phyloP scores from a whole-genome alignment of 768 basidiomycete species.

The Tricholoma hemisulphureum region DNA sequence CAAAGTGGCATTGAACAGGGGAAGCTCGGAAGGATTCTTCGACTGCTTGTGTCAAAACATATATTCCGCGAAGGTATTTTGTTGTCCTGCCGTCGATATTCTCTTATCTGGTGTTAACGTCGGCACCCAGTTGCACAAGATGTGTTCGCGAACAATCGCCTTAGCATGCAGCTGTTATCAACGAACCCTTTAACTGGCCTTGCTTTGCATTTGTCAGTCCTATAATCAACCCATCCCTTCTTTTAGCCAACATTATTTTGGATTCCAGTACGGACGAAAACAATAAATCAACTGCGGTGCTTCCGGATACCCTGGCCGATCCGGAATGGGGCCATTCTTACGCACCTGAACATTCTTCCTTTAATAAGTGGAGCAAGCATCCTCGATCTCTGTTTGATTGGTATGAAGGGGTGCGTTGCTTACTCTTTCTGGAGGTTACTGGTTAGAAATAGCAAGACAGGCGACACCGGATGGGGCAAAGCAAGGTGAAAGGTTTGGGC shows the following conservation, averaged over 20 bases:
- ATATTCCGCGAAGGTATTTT: conserved; percentile 32
- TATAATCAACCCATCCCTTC: neutral
- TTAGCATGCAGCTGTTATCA: conserved; percentile 35
- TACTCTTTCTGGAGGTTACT: neutral
- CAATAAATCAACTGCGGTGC: conserved; percentile 16
- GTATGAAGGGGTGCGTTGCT: conserved; percentile 11
- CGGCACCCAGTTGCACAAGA: conserved; percentile 29
- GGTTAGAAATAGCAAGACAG: neutral
- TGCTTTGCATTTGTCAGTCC: conserved; percentile 25
- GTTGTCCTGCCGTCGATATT: conserved; percentile 11
- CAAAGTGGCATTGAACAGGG: conserved; percentile 29
- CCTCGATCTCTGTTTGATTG: conserved; percentile 20
- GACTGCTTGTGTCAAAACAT: conserved; percentile 38
- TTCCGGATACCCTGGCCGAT: conserved; percentile 37
- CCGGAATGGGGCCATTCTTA: conserved; percentile 30
- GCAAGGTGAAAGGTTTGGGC: conserved; percentile 24
- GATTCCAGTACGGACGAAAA: conserved; percentile 20
- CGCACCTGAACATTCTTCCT: conserved; percentile 21
- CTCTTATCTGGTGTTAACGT: conserved; percentile 4
- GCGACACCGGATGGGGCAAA: conserved; percentile 14
- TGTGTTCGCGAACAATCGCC: conserved; percentile 42
- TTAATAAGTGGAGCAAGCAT: conserved; percentile 20
- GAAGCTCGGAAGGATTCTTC: conserved; percentile 38
- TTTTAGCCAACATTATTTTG: neutral
- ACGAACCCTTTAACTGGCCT: conserved; percentile 28